A percentile compares a stretch with the other conserved stretches of the same genome.
Conservation (phyloP, 2,329 filamentous ascomycete genomes). For the Diaporthe capsici region DNA sequence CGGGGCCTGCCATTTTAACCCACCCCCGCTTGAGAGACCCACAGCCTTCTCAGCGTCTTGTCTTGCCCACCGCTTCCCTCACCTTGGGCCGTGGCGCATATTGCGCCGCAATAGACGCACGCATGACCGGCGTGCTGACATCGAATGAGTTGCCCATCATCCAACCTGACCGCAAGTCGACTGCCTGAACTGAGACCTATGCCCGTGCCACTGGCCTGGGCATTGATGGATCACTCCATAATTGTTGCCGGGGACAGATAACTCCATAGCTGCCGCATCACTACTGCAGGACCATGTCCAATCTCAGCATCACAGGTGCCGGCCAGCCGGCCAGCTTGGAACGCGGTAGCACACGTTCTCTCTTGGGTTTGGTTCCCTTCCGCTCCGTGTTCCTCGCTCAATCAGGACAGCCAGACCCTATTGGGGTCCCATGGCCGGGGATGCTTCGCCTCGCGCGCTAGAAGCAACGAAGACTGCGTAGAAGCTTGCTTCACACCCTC, state of each 20-base stretch:
- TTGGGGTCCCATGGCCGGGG: not conserved
- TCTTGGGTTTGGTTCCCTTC: not conserved
- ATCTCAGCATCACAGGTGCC: not conserved
- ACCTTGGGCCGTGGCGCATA: conserved; percentile 8
- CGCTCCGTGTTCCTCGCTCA: conserved; percentile 2
- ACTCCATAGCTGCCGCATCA: conserved; percentile 8
- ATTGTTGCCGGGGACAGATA: conserved; percentile 3
- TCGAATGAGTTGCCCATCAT: not conserved
- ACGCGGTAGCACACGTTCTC: not conserved
- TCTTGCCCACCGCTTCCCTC: conserved; percentile 24
- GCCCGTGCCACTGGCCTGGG: conserved; percentile 19
- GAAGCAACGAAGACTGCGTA: conserved; percentile 39
- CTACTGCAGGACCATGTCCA: not conserved
- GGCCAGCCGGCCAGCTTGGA: conserved; percentile 17
- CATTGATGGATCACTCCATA: conserved; percentile 13
- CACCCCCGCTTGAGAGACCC: conserved; percentile 28
- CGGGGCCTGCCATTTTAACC: not conserved
- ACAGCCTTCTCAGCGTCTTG: conserved; percentile 21
- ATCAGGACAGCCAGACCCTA: not conserved
- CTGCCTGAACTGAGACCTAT: conserved; percentile 6
- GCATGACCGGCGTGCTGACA: not conserved
- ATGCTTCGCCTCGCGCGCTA: conserved; percentile 40
- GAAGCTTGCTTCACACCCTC: conserved; percentile 42
- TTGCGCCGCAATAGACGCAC: conserved; percentile 26
- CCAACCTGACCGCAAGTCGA: conserved; percentile 26